A percentile compares a stretch with the other conserved stretches of the same genome.
These are phyloP conservation scores for Mycena galericulata DNA, from an alignment of 768 basidiomycete genomes.

Conservation along the genomic window DNA sequence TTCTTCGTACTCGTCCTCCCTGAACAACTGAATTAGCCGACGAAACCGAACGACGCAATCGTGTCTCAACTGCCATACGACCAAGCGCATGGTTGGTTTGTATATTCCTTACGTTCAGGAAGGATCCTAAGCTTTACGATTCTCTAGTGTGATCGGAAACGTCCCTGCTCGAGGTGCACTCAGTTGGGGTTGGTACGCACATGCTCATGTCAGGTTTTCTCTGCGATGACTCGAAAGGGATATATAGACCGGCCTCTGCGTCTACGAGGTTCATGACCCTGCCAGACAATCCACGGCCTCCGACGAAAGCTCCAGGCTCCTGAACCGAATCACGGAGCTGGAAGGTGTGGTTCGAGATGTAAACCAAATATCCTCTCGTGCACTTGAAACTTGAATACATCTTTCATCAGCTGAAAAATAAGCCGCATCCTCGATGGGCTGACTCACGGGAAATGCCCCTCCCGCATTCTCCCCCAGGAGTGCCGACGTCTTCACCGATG, in stretches of 20 bases:
- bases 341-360: slow-evolving; percentile 89
- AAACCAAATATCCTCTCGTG: slow-evolving; percentile 45
- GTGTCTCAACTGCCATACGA: slow-evolving; percentile 79
- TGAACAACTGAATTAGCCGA: slow-evolving; percentile 48
- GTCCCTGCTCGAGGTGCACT: slow-evolving; percentile 63
- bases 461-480: slow-evolving; percentile 37
- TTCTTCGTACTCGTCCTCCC: slow-evolving; percentile 7
- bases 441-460: slow-evolving; percentile 45
- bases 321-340: slow-evolving; percentile 83
- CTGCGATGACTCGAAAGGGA: slow-evolving; percentile 10
- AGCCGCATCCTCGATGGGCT: slow-evolving; percentile 75
- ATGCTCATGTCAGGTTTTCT: background rate
- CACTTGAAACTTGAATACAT: slow-evolving; percentile 39
- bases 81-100: slow-evolving; percentile 73
- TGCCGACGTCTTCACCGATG: slow-evolving; percentile 27
- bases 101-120: background rate
- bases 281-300: slow-evolving; percentile 64
- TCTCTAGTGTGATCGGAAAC: slow-evolving; percentile 59
- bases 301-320: slow-evolving; percentile 74
- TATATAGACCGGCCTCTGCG: slow-evolving; percentile 79
- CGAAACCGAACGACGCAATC: slow-evolving; percentile 82
- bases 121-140: slow-evolving; percentile 25
- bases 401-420: slow-evolving; percentile 70
- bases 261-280: slow-evolving; percentile 87
- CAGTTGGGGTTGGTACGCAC: slow-evolving; percentile 60